Evolutionary conservation across 2,329 filamentous ascomycete species (phyloP), one percentile per base, ranked within the genome.

Genomic region (Beauveria rudraprayagi): DNA sequence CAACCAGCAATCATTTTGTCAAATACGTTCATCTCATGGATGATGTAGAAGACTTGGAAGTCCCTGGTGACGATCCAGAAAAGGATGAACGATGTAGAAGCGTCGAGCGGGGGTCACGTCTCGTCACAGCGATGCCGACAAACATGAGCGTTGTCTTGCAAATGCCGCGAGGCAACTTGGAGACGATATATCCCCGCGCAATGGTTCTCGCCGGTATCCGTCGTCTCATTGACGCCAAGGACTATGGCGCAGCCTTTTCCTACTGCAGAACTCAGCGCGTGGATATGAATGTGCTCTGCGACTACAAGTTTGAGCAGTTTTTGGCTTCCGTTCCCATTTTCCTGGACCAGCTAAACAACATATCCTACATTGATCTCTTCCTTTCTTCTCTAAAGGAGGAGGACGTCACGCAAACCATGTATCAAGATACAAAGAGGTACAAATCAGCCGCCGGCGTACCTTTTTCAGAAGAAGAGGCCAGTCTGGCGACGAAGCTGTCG

Each of bases 251-350:
- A 56, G 94, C 94, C 0, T 99, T 97, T 71, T 78, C 89, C 24
- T 88, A 91, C 64, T 97, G 94, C 71, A 86, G 94, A 56, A 93
- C 87, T 24, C 95, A 99, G 71, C 85, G 95, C 66, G 94, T 99
- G 1, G 94, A 99, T 70, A 92, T 97, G 89, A 99, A 99, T 70
- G 93, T 99, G 63, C 78, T 99, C 2, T 93, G 96, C 69, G 94
- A 99, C 70, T 91, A 97, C 74, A 86, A 86, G n/a, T 91, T 93
- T 0, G 81, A 86, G 43, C 90, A 95, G 66, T 97, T 99, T 70
- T 81, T 97, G 71, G 77, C 81, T 4, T 90, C 87, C 65, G 83
- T 96, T 11, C 79, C 81, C 0, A 73, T 90, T 0, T 96, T 99
- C 69, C 79, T 97, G 37, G 86, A 91, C 19, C 92, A 99, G 71